Base-by-base conservation (phyloP, 768 basidiomycete species). In the Kwoniella europaea region DNA sequence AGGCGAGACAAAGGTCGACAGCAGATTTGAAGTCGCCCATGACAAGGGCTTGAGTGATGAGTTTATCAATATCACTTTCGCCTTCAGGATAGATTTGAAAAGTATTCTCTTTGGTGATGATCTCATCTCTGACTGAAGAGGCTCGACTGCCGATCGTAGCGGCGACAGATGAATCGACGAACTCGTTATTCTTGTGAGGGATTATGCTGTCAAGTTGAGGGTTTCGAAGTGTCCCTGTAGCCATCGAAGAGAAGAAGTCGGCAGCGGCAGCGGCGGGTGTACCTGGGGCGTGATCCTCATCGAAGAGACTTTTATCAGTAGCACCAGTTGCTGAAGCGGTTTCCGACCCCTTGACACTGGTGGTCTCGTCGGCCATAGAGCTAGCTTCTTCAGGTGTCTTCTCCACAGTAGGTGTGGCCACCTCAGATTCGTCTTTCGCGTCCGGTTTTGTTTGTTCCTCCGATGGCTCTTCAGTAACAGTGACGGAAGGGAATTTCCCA, bases 1-100 rank as follows among this genome's bases (percentile, higher is more conserved):
- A 88, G 0, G 93, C 91, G 16, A 98, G 87, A 82, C 95, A 97
- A 1, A 98, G 86, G 2, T 91, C 90, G 18, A 98, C 97, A 1
- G 97, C 96, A 16, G 90, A 91, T 76, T 89, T 88, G 73, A 98
- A 98, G 82, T 99, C 95, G n/a, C 97, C 96, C 10, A 98, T 86
- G 2, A 99, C 93, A 50, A 98, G 87, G 2, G 96, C 92, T 79
- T 93, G 93, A 1, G 96, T 97, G 74, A 98, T 88, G 16, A 99
- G 86, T 20, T 89, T 87, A 78, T 98, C 95, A 0, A 90, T 90
- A 71, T 96, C 92, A 10, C 90, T 90, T 83, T 96, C 94, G 53
- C 93, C 91, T 10, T 85, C 79, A 0, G 94, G 92, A 79, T 94
- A 96, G 73, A 98, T 95, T 84, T 87, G 90, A 87, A 99, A 99